Evolutionary conservation across 495 filamentous ascomycete species (phyloP), one percentile per base, ranked within the genome.

Genomic region (Neurospora sp.): DNA sequence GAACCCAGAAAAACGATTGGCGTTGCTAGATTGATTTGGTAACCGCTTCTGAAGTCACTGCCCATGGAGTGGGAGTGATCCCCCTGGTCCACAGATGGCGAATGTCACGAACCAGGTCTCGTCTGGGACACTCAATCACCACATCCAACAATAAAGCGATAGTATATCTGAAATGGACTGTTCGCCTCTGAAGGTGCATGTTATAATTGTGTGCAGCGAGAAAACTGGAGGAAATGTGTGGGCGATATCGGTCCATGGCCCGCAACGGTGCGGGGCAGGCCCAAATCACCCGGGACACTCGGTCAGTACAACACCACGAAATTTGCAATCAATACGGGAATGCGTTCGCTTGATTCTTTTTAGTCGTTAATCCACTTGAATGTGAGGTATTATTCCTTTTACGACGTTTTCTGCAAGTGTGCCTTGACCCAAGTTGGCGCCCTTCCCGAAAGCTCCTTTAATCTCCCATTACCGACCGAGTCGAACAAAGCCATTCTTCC

Each of bases 281-380:
- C 18, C 42, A 46, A 46, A 8, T 46, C 18, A n/a, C 8, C 42
- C 42, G 8, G 42, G 42, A 46, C 42, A 46, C 42, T 46, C 8
- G 0, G 18, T n/a, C 8, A n/a, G 7, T 10, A 46, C 18, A n/a
- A 46, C 8, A 46, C 18, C 1, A 46, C 3, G 3, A 10, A 10
- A n/a, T 10, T 0, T n/a, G 0, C 3, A n/a, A n/a, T 46, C 42
- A 10, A 0, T 1, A 9, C 8, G 18, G 18, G 4, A n/a, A n/a
- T 46, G 5, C 8, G 4, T 46, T 46, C 0, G 1, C 0, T 10
- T 4, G 3, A 46, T 9, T 9, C 8, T 10, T 46, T 4, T n/a
- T 8, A n/a, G 0, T 9, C 3, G 1, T 1, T 1, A n/a, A 46
- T 46, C 8, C 1, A 46, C 7, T 0, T 1, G 8, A 4, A n/a